These are phyloP conservation scores for Volvox africanus DNA, from an alignment of 139 green algal species.

Conservation along the genomic window DNA sequence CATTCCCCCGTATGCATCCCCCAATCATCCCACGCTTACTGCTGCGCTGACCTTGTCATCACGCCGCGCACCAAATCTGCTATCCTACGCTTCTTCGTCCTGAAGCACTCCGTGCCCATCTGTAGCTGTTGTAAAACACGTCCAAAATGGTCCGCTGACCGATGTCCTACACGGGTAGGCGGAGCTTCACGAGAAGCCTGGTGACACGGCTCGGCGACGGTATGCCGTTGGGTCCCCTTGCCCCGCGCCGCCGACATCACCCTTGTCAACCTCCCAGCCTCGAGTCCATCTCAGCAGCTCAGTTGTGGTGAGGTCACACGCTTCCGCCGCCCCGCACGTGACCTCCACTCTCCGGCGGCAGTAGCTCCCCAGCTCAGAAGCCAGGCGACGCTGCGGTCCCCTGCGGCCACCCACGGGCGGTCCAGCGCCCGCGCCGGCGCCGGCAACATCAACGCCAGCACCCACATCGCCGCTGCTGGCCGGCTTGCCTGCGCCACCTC, in stretches of 20 bases:
- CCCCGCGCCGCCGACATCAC: background rate
- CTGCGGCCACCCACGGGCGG: background rate
- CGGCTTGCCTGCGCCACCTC: background rate
- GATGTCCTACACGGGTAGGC: no score
- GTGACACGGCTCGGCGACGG: no score
- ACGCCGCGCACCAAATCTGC: no score
- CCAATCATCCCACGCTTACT: no score
- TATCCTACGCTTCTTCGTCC: no score
- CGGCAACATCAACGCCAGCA: background rate
- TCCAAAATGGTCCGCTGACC: no score
- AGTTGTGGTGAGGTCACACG: conserved; percentile 19
- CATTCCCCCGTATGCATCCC: no score
- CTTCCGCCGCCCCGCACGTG: conserved; percentile 18
- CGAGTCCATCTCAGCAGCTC: conserved; percentile 5
- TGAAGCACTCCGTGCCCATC: no score
- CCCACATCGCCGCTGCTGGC: background rate
- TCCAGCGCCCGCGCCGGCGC: background rate
- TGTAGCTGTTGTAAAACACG: no score
- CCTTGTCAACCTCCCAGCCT: background rate
- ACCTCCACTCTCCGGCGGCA: conserved; percentile 16
- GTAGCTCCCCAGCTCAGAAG: background rate
- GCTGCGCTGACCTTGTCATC: no score
- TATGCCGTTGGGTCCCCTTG: no score
- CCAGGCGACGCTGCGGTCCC: background rate
- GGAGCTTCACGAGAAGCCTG: no score